Base-by-base conservation (phyloP, 257 asterid species). In the Nicotiana paniculata region DNA sequence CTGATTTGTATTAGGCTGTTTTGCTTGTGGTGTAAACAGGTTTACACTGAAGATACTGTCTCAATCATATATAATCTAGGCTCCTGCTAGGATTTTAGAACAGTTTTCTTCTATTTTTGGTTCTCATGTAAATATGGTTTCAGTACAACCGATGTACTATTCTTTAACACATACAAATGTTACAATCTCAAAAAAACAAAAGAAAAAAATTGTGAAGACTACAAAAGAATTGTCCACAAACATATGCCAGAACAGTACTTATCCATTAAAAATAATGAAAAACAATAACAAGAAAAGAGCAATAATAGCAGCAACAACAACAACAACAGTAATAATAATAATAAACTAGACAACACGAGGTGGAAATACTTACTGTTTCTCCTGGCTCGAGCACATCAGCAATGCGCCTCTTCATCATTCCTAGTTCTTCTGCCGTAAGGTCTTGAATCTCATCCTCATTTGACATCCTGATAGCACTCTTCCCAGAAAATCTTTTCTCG, bases 341-440 rank as follows among this genome's bases (percentile, higher is more conserved):
- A 58, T 59, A 79, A 61, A 82, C 46, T 70, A 37, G 24, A 82
- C 72, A 18, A 43, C 33, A 26, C 5, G 59, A 46, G 80, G 84
- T 70, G 24, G 80, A 70, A 66, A 81, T 81, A 59, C 75, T 88
- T 86, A 93, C 99, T 17, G 95, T 94, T 88, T 96, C 99, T 87
- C 95, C 97, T 72, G 98, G 92, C 87, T 94, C 94, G 68, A 96
- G 98, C 82, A 77, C 89, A 88, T 92, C 90, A 72, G 99, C 93
- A 83, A 96, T 93, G 83, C 97, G 91, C 93, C 97, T 92, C 89
- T 92, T 96, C 57, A 96, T 89, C 90, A 75, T 90, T 77, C 93
- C 98, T 85, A 96, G 89, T 69, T 90, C 96, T 80, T 90, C 94
- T 28, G 96, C 88, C 83, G 89, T 61, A 82, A 93, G 96, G 21